phyloP scores from a whole-genome alignment of 805 yeast species.

The Sugiyamaella smithiae region DNA sequence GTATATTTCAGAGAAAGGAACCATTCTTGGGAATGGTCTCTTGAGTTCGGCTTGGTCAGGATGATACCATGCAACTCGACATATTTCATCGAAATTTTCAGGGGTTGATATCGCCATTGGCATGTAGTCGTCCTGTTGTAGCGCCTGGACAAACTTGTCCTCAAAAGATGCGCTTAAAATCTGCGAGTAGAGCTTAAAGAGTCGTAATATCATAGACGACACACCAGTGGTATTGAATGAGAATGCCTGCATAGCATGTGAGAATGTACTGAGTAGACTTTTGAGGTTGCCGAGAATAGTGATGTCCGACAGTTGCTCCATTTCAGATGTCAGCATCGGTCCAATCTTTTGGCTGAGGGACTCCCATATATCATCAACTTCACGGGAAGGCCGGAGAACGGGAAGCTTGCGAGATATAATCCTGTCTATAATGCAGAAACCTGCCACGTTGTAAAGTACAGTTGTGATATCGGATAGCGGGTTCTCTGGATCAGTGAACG shows the following conservation, averaged over 20 bases:
- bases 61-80: conserved; percentile 67
- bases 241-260: conserved; percentile 73
- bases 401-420: conserved; percentile 58
- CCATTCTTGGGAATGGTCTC: conserved; percentile 52
- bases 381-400: conserved; percentile 58
- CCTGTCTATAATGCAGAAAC: conserved; percentile 75
- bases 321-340: conserved; percentile 23
- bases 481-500: conserved; percentile 9
- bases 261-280: conserved; percentile 62
- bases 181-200: conserved; percentile 61
- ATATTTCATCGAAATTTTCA: conserved; percentile 59
- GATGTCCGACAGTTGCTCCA: conserved; percentile 40
- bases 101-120: conserved; percentile 68
- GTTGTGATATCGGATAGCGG: conserved; percentile 22
- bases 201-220: conserved; percentile 55
- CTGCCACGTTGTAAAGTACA: conserved; percentile 51
- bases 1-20: conserved; percentile 87
- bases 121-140: conserved; percentile 83
- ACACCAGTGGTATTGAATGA: conserved; percentile 58
- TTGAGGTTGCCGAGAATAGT: conserved; percentile 50
- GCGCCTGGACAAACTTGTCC: conserved; percentile 55
- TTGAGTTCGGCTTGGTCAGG: conserved; percentile 45
- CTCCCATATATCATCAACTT: conserved; percentile 74
- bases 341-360: conserved; percentile 44
- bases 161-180: conserved; percentile 54